These are phyloP conservation scores for Candida wancherniae DNA, from an alignment of 805 yeast genomes.

Conservation along the genomic window DNA sequence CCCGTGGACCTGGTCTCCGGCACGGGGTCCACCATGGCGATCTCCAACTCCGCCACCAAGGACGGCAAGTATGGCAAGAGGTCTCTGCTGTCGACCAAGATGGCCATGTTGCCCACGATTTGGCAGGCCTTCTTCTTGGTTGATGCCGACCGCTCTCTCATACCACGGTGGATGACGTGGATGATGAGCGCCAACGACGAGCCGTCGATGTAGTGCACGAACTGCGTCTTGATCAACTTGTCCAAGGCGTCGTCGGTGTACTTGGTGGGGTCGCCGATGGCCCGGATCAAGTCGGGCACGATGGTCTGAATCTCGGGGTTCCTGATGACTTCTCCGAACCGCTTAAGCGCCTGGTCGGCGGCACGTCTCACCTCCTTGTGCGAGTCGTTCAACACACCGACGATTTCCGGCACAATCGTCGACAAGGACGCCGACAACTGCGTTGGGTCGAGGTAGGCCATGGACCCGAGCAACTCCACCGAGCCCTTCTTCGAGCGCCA, in stretches of 20 bases:
- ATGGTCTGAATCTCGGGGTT: conserved; percentile 94
- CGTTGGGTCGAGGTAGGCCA: conserved; percentile 96
- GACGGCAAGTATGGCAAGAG: conserved; percentile 76
- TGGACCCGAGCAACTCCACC: conserved; percentile 90
- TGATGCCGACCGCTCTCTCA: conserved; percentile 89
- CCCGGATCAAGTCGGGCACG: conserved; percentile 82
- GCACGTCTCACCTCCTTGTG: conserved; percentile 97
- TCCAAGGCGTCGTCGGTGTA: conserved; percentile 85
- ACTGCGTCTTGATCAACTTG: conserved; percentile 80
- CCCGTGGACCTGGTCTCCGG: conserved; percentile 97
- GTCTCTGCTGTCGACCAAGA: conserved; percentile 85
- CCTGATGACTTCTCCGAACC: conserved; percentile 94
- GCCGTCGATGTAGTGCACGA: conserved; percentile 96
- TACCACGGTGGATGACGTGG: conserved; percentile 92
- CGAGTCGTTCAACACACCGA: conserved; percentile 87
- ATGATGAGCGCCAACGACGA: conserved; percentile 94
- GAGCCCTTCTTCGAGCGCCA: conserved; percentile 98
- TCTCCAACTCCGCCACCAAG: conserved; percentile 76
- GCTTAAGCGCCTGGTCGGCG: conserved; percentile 80
- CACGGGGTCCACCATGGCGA: conserved; percentile 97
- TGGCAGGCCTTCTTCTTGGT: conserved; percentile 94
- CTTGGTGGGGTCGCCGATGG: conserved; percentile 94
- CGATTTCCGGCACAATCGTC: conserved; percentile 92
- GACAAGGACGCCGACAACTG: conserved; percentile 88
- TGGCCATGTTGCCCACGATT: conserved; percentile 98